Conservation (phyloP, 106 monocot species). For the Dendrobium officinale region DNA sequence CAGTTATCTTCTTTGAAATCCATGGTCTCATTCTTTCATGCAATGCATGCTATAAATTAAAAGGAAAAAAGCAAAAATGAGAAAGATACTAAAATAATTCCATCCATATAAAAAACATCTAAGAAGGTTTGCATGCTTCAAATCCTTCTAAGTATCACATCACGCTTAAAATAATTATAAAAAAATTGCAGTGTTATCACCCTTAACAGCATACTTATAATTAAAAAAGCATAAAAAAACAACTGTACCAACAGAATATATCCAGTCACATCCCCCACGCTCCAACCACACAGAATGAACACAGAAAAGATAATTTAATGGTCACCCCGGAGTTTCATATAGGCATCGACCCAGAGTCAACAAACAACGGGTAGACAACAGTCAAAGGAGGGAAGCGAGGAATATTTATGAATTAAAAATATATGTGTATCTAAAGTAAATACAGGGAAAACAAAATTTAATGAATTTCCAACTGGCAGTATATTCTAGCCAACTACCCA, state of each 20-base stretch:
- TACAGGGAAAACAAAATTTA: not conserved
- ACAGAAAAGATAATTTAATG: not conserved
- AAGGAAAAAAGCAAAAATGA: not conserved
- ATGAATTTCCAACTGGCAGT: not conserved
- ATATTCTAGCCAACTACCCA: not conserved
- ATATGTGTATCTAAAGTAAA: not conserved
- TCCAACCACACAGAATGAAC: not conserved
- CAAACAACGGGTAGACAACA: not conserved
- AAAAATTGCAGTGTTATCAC: not conserved
- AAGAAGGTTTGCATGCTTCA: not conserved
- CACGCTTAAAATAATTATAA: not conserved
- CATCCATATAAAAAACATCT: not conserved
- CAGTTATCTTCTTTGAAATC: constrained; percentile 97
- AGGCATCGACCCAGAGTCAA: not conserved
- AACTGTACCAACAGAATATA: not conserved
- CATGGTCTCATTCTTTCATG: constrained; percentile 96
- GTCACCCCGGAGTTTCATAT: not conserved
- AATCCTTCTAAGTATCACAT: not conserved
- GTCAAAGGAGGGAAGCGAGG: not conserved
- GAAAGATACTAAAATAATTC: not conserved
- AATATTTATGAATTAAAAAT: not conserved
- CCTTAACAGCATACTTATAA: not conserved
- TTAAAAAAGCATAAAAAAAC: not conserved
- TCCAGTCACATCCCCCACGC: not conserved
- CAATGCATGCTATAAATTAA: constrained; percentile 56